These are phyloP conservation scores for Epichloe elymi DNA, from an alignment of 2,329 filamentous ascomycete species.

Conservation along the genomic window DNA sequence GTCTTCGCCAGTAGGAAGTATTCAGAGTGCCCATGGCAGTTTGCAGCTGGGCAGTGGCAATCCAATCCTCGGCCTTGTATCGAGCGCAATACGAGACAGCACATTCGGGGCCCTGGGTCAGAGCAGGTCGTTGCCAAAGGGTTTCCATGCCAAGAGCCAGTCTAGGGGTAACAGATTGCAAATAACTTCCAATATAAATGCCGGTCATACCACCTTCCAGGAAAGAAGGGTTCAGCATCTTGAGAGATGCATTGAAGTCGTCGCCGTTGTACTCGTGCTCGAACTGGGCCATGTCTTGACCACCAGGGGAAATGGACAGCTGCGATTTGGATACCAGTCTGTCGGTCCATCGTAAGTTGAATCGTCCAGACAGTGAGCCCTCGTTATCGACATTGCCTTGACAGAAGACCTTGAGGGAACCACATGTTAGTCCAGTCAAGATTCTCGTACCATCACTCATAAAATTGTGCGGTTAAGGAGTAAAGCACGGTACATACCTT, in stretches of 20 bases:
- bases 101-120: constrained; percentile 80
- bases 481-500: constrained; percentile 44
- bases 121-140: constrained; percentile 79
- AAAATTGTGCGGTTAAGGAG: not conserved
- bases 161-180: constrained; percentile 81
- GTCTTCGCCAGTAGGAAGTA: constrained; percentile 82
- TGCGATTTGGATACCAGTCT: constrained; percentile 76
- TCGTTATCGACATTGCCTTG: constrained; percentile 95
- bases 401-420: constrained; percentile 62
- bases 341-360: constrained; percentile 83
- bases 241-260: constrained; percentile 88
- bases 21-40: constrained; percentile 71
- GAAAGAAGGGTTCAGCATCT: constrained; percentile 88
- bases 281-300: constrained; percentile 80
- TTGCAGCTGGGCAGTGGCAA: constrained; percentile 80
- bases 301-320: constrained; percentile 65
- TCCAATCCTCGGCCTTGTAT: constrained; percentile 88
- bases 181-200: constrained; percentile 89
- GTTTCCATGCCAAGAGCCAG: constrained; percentile 82
- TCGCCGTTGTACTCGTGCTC: constrained; percentile 91
- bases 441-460: too few relatives aligned
- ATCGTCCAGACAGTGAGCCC: constrained; percentile 70
- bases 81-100: constrained; percentile 79
- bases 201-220: constrained; percentile 88
- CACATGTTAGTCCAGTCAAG: not conserved